Percentiles rank a stretch among this genome's conserved stretches.
Evolutionary conservation across 192 early-diverging fungal genomes (phyloP).

Genomic region (Jimgerdemannia flammicorona): DNA sequence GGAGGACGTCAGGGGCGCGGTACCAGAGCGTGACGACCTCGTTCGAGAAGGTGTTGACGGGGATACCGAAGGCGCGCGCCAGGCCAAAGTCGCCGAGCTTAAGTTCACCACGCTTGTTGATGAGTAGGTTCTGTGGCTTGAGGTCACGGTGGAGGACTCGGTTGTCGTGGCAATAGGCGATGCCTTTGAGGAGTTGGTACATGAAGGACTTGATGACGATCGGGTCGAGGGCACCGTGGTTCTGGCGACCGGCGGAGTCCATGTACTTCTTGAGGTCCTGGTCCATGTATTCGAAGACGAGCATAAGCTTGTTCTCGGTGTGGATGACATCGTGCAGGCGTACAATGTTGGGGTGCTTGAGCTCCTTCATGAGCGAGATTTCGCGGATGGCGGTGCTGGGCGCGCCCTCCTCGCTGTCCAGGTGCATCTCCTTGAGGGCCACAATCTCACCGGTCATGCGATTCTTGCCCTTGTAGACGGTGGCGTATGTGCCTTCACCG

Average conservation of each 20-base stretch:
- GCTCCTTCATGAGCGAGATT: conserved; percentile 97
- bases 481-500: conserved; percentile 97
- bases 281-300: conserved; percentile 88
- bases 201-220: conserved; percentile 73
- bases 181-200: conserved; percentile 78
- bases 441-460: conserved; percentile 78
- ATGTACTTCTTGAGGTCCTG: conserved; percentile 86
- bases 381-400: conserved; percentile 98
- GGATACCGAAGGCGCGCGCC: conserved; percentile 79
- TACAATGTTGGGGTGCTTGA: conserved; percentile 90
- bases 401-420: conserved; percentile 89
- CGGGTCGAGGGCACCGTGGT: conserved; percentile 59
- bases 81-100: conserved; percentile 87
- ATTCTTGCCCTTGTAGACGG: conserved; percentile 82
- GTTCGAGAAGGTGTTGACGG: conserved; percentile 93
- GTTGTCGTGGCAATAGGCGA: conserved; percentile 84
- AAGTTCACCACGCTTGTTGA: conserved; percentile 73
- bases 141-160: conserved; percentile 81
- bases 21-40: conserved; percentile 99
- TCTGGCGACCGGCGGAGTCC: conserved; percentile 64
- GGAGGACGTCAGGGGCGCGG: conserved; percentile 92
- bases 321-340: conserved; percentile 80
- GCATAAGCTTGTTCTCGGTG: conserved; percentile 79
- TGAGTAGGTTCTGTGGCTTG: conserved; percentile 85
- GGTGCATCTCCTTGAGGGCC: conserved; percentile 92